phyloP scores from a whole-genome alignment of 2,329 filamentous ascomycete species.

The Microsporum audouinii region DNA sequence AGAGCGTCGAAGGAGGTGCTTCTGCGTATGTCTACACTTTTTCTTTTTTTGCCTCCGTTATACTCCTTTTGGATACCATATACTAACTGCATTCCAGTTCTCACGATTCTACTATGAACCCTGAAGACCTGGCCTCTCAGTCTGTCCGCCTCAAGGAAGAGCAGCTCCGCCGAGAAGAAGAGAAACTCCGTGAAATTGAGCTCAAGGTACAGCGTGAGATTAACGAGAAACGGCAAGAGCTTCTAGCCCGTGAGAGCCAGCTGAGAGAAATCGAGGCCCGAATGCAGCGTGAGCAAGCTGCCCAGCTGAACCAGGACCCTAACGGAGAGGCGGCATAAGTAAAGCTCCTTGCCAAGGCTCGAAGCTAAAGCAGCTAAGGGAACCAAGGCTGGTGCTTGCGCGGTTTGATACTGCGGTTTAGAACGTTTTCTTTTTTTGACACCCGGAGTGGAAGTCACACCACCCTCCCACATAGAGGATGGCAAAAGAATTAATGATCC shows the following conservation, averaged over 20 bases:
- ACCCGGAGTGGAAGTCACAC: neutral
- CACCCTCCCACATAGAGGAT: neutral
- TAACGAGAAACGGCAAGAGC: slow-evolving; percentile 98
- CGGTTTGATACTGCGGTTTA: slow-evolving; percentile 6
- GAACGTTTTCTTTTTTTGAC: neutral
- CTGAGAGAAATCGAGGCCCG: slow-evolving; percentile 96
- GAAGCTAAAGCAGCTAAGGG: neutral
- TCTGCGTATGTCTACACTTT: slow-evolving; percentile 58
- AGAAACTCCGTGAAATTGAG: slow-evolving; percentile 99
- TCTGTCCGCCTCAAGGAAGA: slow-evolving; percentile 99
- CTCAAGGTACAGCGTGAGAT: slow-evolving; percentile 99
- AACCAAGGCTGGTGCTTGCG: slow-evolving; percentile 1
- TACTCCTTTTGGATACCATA: neutral
- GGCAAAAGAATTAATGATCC: neutral
- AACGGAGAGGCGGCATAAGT: slow-evolving; percentile 19
- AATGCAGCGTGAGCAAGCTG: slow-evolving; percentile 75
- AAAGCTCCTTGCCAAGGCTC: neutral
- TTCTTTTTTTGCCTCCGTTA: neutral
- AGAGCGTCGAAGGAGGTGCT: slow-evolving; percentile 89
- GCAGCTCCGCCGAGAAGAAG: slow-evolving; percentile 95
- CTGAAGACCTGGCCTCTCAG: slow-evolving; percentile 90
- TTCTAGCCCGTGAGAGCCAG: slow-evolving; percentile 93
- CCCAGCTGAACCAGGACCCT: slow-evolving; percentile 16
- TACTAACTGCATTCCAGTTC: slow-evolving; percentile 8
- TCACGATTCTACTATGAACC: slow-evolving; percentile 28